A percentile compares a stretch with the other conserved stretches of the same genome.
phyloP scores from a whole-genome alignment of 176 grass and related monocot genomes.

The Saccharum officinarum region DNA sequence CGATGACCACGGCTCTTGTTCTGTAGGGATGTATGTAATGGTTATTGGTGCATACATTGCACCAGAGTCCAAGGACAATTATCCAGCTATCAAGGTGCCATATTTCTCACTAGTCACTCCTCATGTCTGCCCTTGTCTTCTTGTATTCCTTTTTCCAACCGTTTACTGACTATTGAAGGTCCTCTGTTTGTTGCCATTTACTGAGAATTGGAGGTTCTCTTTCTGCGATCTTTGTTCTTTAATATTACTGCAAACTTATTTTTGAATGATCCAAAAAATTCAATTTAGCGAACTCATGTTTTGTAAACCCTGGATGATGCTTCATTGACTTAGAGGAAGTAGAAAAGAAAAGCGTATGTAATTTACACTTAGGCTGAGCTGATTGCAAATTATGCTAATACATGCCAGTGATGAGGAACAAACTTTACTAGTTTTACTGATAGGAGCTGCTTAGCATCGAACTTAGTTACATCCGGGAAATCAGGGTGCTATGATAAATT shows the following conservation, averaged over 20 bases:
- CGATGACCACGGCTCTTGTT: conserved; percentile 16
- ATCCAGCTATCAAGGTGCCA: conserved; percentile 57
- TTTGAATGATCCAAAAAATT: conserved; percentile 10
- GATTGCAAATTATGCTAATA: neutral
- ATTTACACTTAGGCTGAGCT: neutral
- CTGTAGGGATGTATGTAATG: conserved; percentile 85
- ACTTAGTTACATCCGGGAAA: neutral
- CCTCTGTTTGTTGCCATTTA: neutral
- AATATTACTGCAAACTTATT: neutral
- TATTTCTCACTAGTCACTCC: neutral
- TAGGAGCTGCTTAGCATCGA: neutral
- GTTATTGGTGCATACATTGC: conserved; percentile 56
- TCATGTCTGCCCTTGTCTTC: neutral
- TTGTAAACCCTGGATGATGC: neutral
- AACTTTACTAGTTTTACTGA: neutral
- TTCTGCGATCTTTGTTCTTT: neutral
- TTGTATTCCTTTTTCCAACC: neutral
- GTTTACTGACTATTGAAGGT: neutral
- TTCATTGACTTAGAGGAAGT: neutral
- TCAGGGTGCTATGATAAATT: neutral
- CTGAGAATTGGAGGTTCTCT: neutral
- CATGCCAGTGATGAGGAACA: neutral
- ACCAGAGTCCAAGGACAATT: conserved; percentile 3
- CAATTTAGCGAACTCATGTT: neutral
- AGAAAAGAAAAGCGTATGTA: neutral